Base-by-base conservation (phyloP, 2,329 filamentous ascomycete species). In the Thielaviopsis musarum region DNA sequence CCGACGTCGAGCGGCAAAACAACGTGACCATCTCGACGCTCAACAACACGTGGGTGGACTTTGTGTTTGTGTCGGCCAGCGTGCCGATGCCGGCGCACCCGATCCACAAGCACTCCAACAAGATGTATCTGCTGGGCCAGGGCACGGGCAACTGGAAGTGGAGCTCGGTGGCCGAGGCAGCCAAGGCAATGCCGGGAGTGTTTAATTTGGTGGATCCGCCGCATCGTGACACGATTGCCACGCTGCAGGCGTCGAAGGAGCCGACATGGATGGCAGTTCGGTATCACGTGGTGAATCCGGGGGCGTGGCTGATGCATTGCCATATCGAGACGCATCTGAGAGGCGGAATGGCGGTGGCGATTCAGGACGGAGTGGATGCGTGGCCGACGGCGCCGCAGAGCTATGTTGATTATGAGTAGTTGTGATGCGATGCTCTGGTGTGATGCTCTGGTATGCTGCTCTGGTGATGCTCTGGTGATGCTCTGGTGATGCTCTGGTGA, bases 91-190 rank as follows among this genome's bases (percentile, higher is more conserved):
- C 71, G 0, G 65, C 69, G 10, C 82, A 85, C 61, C 77, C 80
- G 0, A 78, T 85, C 56, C 82, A 85, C 73, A 83, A 83, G 70
- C 82, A 85, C 68, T 76, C 77, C 54, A 80, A 77, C 64, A 82
- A 81, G 66, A 80, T 78, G 69, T 83, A 74, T 64, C 69, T 76
- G 21, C 73, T 85, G 38, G 82, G 81, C 1, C 61, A 69, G 0
- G 81, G 80, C 1, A 64, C 64, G 0, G 78, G 79, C 0, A 59
- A 63, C 1, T 85, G 79, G 65, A 73, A 70, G 13, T 84, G 77
- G 72, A 67, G 66, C 2, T 74, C 72, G 0, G 76, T 83, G 0
- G 76, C 73, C 0, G 77, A 81, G 59, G 81, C 81, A 0, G 69
- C 72, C 1, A 64, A 67, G 12, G 71, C 71, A 15, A 68, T 70